Conservation (phyloP, 495 filamentous ascomycete genomes). For the Jackrogersella minutella region DNA sequence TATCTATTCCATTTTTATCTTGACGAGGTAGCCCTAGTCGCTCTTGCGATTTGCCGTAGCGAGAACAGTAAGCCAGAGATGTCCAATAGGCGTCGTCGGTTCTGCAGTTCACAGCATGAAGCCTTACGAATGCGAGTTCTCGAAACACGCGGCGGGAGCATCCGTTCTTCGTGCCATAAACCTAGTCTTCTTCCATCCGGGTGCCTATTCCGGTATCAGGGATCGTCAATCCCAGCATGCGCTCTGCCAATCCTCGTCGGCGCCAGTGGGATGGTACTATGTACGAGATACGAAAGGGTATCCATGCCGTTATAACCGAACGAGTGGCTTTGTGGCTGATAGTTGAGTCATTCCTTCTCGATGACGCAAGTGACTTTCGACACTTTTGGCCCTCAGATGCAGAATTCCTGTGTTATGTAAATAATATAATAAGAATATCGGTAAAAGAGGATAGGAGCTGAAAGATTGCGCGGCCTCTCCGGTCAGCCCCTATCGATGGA, state of each 20-base stretch:
- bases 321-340: slow-evolving; percentile 6
- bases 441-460: not conserved
- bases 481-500: not conserved
- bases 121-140: slow-evolving; percentile 3
- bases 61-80: not conserved
- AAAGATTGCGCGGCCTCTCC: slow-evolving; percentile 17
- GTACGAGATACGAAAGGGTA: slow-evolving; percentile 3
- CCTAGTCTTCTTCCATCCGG: slow-evolving; percentile 24
- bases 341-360: not conserved
- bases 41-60: not conserved
- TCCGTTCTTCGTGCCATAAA: slow-evolving; percentile 14
- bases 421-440: not conserved
- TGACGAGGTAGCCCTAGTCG: slow-evolving; percentile 4
- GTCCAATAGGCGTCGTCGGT: slow-evolving; percentile 19
- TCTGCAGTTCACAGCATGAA: slow-evolving; percentile 10
- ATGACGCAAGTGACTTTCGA: slow-evolving; percentile 6
- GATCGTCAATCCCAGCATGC: slow-evolving; percentile 20
- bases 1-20: not conserved
- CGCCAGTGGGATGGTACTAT: slow-evolving; percentile 32
- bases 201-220: slow-evolving; percentile 29
- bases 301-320: slow-evolving; percentile 34
- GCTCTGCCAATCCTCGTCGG: slow-evolving; percentile 35
- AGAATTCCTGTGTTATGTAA: not conserved
- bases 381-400: not conserved
- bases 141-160: slow-evolving; percentile 31